Conservation (phyloP, 2,329 filamentous ascomycete species). For the Aureobasidium sp. region DNA sequence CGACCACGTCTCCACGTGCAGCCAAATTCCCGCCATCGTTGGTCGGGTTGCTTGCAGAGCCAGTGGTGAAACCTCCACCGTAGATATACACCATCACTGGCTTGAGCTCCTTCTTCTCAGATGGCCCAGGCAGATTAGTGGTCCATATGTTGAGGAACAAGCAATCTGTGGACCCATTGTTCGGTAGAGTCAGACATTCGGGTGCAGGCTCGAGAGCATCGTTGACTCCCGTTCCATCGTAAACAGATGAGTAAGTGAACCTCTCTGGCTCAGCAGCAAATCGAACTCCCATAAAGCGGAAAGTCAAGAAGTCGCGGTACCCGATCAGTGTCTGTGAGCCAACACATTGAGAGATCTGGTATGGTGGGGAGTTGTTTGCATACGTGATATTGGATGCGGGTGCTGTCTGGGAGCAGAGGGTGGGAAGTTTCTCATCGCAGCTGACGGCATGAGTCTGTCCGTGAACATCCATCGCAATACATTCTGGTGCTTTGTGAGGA, state of each 20-base stretch:
- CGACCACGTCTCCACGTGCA: slow-evolving; percentile 37
- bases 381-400: slow-evolving; percentile 15
- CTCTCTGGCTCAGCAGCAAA: slow-evolving; percentile 17
- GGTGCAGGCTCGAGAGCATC: slow-evolving; percentile 14
- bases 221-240: slow-evolving; percentile 13
- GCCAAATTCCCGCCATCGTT: slow-evolving; percentile 39
- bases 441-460: not conserved
- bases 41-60: slow-evolving; percentile 35
- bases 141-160: slow-evolving; percentile 34
- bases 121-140: slow-evolving; percentile 22
- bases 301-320: slow-evolving; percentile 16
- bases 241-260: slow-evolving; percentile 16
- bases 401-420: slow-evolving; percentile 19
- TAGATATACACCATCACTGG: slow-evolving; percentile 33
- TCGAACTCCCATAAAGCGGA: slow-evolving; percentile 16
- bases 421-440: slow-evolving; percentile 14
- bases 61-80: slow-evolving; percentile 33
- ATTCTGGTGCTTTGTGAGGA: not conserved
- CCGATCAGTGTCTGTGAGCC: slow-evolving; percentile 16
- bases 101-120: slow-evolving; percentile 26
- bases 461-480: slow-evolving; percentile 1
- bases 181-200: slow-evolving; percentile 15
- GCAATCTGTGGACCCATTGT: slow-evolving; percentile 23
- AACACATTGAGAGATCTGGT: slow-evolving; percentile 16
- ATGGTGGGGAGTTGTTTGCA: slow-evolving; percentile 15